Conservation (phyloP, 768 basidiomycete species). For the Amanita inopinata region DNA sequence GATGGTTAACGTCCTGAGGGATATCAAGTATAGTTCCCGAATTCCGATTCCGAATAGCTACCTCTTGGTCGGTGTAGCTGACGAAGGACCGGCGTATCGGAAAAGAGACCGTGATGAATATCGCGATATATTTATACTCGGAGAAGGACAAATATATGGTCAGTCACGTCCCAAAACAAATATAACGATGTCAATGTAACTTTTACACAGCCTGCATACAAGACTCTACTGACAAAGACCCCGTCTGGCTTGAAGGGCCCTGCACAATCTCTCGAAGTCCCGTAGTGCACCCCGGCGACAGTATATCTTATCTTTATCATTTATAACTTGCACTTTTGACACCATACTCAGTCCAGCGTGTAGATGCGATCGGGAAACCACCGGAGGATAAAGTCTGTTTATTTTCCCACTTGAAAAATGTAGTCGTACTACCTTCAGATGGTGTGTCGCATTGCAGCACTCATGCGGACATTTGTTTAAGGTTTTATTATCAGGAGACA, state of each 20-base stretch:
- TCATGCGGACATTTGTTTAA: not conserved
- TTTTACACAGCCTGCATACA: conserved; percentile 47
- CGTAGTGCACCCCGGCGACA: conserved; percentile 68
- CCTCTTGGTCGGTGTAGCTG: conserved; percentile 71
- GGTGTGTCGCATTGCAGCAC: conserved; percentile 26
- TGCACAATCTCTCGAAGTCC: conserved; percentile 65
- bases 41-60: conserved; percentile 62
- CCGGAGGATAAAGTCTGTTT: conserved; percentile 44
- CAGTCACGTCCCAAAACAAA: conserved; percentile 11
- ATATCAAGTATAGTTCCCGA: conserved; percentile 67
- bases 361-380: conserved; percentile 62
- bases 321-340: not conserved
- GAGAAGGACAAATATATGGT: conserved; percentile 62
- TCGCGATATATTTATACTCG: conserved; percentile 41
- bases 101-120: conserved; percentile 27
- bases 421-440: conserved; percentile 58
- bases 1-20: conserved; percentile 55
- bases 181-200: conserved; percentile 5
- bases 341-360: conserved; percentile 46
- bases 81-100: conserved; percentile 65
- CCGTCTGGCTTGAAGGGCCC: conserved; percentile 48
- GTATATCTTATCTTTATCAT: conserved; percentile 23
- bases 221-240: conserved; percentile 34
- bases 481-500: conserved; percentile 25
- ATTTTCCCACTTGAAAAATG: conserved; percentile 55